Conservation (phyloP, 495 filamentous ascomycete genomes). For the Podospora australis region DNA sequence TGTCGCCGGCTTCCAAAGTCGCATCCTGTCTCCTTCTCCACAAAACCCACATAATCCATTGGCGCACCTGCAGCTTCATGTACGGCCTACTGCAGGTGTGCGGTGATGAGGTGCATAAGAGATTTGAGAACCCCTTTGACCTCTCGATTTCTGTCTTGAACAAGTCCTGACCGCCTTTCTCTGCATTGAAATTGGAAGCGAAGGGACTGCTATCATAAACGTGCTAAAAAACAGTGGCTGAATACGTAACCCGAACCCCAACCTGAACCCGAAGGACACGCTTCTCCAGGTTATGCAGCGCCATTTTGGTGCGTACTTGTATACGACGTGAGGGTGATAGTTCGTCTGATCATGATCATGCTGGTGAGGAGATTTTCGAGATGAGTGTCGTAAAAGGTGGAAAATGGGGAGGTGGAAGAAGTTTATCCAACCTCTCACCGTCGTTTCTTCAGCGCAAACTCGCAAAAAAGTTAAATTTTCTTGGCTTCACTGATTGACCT, state of each 20-base stretch:
- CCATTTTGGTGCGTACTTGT: neutral
- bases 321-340: neutral
- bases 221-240: too few relatives aligned
- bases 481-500: conserved; percentile 1
- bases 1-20: neutral
- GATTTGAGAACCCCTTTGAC: too few relatives aligned
- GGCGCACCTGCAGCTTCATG: conserved; percentile 12
- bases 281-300: too few relatives aligned
- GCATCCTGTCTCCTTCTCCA: neutral
- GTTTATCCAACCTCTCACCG: conserved; percentile 1
- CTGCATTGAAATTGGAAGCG: conserved; percentile 19
- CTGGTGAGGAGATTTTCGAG: too few relatives aligned
- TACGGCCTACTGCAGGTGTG: conserved; percentile 16
- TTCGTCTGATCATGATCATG: neutral
- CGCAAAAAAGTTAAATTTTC: conserved; percentile 5
- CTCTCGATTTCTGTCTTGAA: neutral
- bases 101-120: conserved; percentile 8
- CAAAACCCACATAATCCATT: conserved; percentile 1
- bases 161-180: conserved; percentile 25
- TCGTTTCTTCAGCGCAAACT: too few relatives aligned
- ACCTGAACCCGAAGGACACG: neutral
- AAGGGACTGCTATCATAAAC: too few relatives aligned
- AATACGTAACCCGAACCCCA: neutral
- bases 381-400: neutral
- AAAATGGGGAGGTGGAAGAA: neutral